Base-by-base conservation (phyloP, 306 rosid species). In the Gynostemma pentaphyllum region DNA sequence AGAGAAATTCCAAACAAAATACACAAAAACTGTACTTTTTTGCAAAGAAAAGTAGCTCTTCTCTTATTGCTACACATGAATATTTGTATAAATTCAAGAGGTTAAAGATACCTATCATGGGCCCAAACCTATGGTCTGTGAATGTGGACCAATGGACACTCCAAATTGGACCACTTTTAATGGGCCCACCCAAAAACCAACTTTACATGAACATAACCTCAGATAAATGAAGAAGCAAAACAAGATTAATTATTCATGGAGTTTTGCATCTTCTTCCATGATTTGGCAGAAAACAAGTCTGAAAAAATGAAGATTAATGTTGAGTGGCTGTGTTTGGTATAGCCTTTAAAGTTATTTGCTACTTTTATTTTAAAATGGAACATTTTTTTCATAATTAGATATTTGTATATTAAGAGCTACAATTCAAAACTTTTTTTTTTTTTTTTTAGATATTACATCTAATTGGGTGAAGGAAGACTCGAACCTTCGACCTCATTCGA, bases 51-150 rank as follows among this genome's bases (percentile, higher is more conserved):
- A 51, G 57, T 26, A 23, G 23, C 36, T 3, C 0, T 9, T 51
- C 57, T 23, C 15, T n/a, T 51, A 5, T 5, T 51, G 21, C 36
- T 51, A 51, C 57, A 51, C 57, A 51, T 51, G 57, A 13, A 51
- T 14, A 32, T 34, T 49, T 51, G 23, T 5, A 24, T 32, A 5
- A 24, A 51, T 34, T 7, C 19, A 11, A 12, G 55, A 49, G 9
- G 55, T 49, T 49, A 51, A 32, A 32, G 18, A 51, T 26, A 2
- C 9, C 36, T 15, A 52, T 52, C 60, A 52, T 52, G 39, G 60
- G 60, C 39, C 60, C 60, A 52, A 4, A 7, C 59, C 60, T 15
- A 52, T 52, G 60, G 60, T 36, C 60, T 51, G 59, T 51, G 14
- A 4, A 7, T 51, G 59, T 51, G 59, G 60, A 26, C 60, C 60